Conservation (phyloP, 805 yeast species). For the Brettanomyces naardenensis region DNA sequence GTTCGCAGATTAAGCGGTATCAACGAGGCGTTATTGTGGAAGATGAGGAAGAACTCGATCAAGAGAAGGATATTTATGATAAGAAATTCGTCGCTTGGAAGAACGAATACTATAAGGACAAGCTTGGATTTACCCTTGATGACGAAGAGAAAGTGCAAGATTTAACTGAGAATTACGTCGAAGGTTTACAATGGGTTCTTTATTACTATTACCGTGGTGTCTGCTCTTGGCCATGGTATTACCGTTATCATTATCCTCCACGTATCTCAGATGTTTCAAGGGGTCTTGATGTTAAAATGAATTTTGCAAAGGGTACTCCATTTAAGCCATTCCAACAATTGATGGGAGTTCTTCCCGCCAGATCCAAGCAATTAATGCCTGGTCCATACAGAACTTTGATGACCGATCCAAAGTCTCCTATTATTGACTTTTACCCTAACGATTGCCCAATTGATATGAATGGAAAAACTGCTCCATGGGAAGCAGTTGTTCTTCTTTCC, state of each 20-base stretch:
- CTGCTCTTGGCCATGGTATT: conserved; percentile 96
- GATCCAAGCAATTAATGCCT: conserved; percentile 79
- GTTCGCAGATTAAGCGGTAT: conserved; percentile 52
- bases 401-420: conserved; percentile 82
- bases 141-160: conserved; percentile 54
- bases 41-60: conserved; percentile 42
- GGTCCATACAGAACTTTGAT: conserved; percentile 68
- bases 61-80: conserved; percentile 58
- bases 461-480: conserved; percentile 96
- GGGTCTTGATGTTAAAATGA: conserved; percentile 59
- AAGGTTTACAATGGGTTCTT: conserved; percentile 96
- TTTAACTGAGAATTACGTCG: conserved; percentile 73
- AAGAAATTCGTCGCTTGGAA: conserved; percentile 77
- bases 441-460: conserved; percentile 85
- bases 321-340: conserved; percentile 91
- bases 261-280: conserved; percentile 77
- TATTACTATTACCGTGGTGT: conserved; percentile 85
- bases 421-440: conserved; percentile 82
- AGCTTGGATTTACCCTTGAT: conserved; percentile 59
- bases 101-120: conserved; percentile 74
- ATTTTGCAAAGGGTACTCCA: conserved; percentile 67
- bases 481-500: conserved; percentile 87
- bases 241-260: conserved; percentile 85
- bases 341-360: conserved; percentile 95
- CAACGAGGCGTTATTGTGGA: conserved; percentile 58